Percentiles rank a stretch among this genome's conserved stretches.
These are phyloP conservation scores for Sistotremastrum niveocremeum DNA, from an alignment of 768 basidiomycete genomes.

Conservation along the genomic window DNA sequence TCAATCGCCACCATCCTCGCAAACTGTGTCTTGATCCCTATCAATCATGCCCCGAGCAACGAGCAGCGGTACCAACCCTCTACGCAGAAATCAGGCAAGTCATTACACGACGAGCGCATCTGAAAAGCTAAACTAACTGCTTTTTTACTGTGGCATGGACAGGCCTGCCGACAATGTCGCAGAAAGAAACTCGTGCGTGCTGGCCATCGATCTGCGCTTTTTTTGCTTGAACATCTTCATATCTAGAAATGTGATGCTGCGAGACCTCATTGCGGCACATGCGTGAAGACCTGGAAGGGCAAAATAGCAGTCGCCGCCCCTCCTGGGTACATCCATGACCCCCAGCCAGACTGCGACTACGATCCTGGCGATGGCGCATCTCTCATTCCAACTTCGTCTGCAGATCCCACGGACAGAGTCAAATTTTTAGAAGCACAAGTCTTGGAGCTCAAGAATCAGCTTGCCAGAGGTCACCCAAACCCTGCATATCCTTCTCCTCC, in stretches of 20 bases:
- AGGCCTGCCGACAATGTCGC: slow-evolving; percentile 76
- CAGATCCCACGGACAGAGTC: slow-evolving; percentile 54
- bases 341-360: not conserved
- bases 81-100: slow-evolving; percentile 66
- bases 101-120: not conserved
- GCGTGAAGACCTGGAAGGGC: slow-evolving; percentile 76
- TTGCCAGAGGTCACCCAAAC: too few relatives aligned
- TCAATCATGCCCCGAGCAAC: slow-evolving; percentile 53
- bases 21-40: not conserved
- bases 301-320: slow-evolving; percentile 74
- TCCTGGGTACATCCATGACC: slow-evolving; percentile 65
- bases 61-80: slow-evolving; percentile 36
- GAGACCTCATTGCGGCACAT: slow-evolving; percentile 75
- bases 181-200: slow-evolving; percentile 66
- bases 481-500: too few relatives aligned
- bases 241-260: slow-evolving; percentile 77
- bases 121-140: not conserved
- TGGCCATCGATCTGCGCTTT: not conserved
- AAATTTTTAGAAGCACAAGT: too few relatives aligned
- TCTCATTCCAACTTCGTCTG: slow-evolving; percentile 16
- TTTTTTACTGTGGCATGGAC: slow-evolving; percentile 1
- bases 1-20: not conserved
- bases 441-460: too few relatives aligned
- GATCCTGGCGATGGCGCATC: slow-evolving; percentile 2
- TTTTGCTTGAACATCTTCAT: slow-evolving; percentile 2